These are phyloP conservation scores for Penicillium rolfsii DNA, from an alignment of 2,329 filamentous ascomycete species.

Conservation along the genomic window DNA sequence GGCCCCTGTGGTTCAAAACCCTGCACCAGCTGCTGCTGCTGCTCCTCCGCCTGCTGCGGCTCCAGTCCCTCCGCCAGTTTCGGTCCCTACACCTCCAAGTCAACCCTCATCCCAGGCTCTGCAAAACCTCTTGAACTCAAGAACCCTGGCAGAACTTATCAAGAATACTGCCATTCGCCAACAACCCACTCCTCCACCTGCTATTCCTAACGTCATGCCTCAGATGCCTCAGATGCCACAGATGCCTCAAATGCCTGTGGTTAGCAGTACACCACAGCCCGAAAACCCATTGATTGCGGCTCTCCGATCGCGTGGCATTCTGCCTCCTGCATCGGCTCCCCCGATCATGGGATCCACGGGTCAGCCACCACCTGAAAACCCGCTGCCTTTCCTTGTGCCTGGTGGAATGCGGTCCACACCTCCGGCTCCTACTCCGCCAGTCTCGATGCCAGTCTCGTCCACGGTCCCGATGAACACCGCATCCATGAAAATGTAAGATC, in stretches of 20 bases:
- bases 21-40: constrained; percentile 13
- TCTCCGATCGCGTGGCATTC: constrained; percentile 68
- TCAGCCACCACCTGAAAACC: constrained; percentile 43
- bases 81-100: constrained; percentile 47
- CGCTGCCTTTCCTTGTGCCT: constrained; percentile 46
- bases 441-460: constrained; percentile 35
- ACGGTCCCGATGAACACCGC: constrained; percentile 62
- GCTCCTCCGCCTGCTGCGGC: constrained; percentile 30
- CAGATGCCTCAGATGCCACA: constrained; percentile 65
- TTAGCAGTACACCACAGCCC: constrained; percentile 57
- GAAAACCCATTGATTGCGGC: constrained; percentile 68
- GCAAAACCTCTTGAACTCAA: constrained; percentile 46
- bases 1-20: constrained; percentile 21
- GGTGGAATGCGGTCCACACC: constrained; percentile 44
- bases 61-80: constrained; percentile 32
- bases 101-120: constrained; percentile 42
- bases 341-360: constrained; percentile 37
- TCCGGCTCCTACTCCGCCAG: constrained; percentile 40
- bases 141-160: constrained; percentile 50
- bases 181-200: constrained; percentile 51
- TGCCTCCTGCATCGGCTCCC: constrained; percentile 55
- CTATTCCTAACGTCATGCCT: constrained; percentile 46
- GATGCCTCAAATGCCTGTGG: constrained; percentile 47
- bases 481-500: constrained; percentile 72
- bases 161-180: constrained; percentile 48